Conservation (phyloP, 108 stramenopile genomes). For the Cylindrotheca fusiformis region DNA sequence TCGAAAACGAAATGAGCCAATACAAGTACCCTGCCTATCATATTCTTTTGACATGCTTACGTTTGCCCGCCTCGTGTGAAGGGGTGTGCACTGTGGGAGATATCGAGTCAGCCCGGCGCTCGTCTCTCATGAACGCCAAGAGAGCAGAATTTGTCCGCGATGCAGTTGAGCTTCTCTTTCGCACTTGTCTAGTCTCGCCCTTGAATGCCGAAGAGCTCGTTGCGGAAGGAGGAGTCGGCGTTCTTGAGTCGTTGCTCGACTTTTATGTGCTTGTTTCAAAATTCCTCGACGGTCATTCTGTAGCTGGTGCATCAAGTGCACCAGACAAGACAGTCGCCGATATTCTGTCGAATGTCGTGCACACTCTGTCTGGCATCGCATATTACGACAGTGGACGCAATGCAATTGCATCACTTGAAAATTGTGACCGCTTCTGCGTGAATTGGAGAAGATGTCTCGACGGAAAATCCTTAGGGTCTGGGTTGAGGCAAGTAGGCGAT, state of each 20-base stretch:
- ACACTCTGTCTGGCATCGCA: constrained; percentile 53
- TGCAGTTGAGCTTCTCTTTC: constrained; percentile 48
- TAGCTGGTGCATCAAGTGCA: neutral
- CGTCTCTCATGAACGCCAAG: constrained; percentile 24
- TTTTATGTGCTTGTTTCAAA: constrained; percentile 30
- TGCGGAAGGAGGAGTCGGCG: constrained; percentile 38
- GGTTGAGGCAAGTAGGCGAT: constrained; percentile 22
- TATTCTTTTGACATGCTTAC: constrained; percentile 46
- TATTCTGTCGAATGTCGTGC: constrained; percentile 45
- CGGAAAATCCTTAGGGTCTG: constrained; percentile 29
- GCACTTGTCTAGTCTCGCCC: constrained; percentile 68
- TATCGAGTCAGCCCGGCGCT: constrained; percentile 3
- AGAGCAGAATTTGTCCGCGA: constrained; percentile 46
- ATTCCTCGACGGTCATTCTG: neutral
- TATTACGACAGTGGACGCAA: constrained; percentile 57
- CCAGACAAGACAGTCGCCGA: constrained; percentile 24
- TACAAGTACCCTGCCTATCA: constrained; percentile 80
- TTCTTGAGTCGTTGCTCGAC: constrained; percentile 43
- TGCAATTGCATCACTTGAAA: constrained; percentile 32
- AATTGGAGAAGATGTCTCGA: constrained; percentile 58
- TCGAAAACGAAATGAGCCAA: constrained; percentile 45
- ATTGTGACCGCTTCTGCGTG: constrained; percentile 35
- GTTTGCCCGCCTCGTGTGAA: constrained; percentile 28
- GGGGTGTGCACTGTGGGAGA: constrained; percentile 11
- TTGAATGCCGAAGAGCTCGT: constrained; percentile 83